These are phyloP conservation scores for Aleurites moluccanus DNA, from an alignment of 441 rosid species.

Conservation along the genomic window DNA sequence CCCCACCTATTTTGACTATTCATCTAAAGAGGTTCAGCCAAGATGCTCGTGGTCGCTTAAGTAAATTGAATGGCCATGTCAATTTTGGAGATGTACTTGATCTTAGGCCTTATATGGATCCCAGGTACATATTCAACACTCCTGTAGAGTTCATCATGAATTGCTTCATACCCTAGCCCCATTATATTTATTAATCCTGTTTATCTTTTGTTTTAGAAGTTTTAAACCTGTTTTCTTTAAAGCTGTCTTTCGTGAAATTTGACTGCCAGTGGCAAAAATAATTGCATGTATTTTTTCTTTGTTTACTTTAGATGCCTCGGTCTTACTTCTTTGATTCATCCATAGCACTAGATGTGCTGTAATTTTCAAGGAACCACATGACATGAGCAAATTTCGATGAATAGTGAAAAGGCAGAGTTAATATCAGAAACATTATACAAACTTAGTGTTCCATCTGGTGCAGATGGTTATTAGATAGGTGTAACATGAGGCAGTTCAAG, in stretches of 20 bases:
- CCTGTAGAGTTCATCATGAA: conserved; percentile 8
- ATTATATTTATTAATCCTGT: background rate
- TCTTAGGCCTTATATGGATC: conserved; percentile 73
- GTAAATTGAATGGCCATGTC: conserved; percentile 90
- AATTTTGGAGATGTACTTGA: conserved; percentile 66
- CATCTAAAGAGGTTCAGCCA: conserved; percentile 95
- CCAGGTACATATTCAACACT: conserved; percentile 49
- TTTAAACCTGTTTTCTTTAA: background rate
- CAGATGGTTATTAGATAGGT: background rate
- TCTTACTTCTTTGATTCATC: conserved; percentile 13
- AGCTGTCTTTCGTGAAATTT: background rate
- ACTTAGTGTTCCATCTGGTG: background rate
- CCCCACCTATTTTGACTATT: conserved; percentile 76
- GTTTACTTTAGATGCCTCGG: background rate
- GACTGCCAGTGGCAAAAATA: background rate
- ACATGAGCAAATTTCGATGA: background rate
- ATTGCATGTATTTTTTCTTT: background rate
- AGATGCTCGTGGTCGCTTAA: conserved; percentile 85
- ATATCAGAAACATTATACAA: background rate
- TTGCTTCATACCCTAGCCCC: background rate
- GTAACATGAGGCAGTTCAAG: background rate
- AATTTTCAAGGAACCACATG: background rate
- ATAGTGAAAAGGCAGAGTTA: background rate
- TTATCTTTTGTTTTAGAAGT: background rate
- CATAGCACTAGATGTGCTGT: background rate